Percentiles rank a stretch among this genome's conserved stretches.
Evolutionary conservation across 148 eudicot genomes (phyloP).

Genomic region (Rhododendron vialii): DNA sequence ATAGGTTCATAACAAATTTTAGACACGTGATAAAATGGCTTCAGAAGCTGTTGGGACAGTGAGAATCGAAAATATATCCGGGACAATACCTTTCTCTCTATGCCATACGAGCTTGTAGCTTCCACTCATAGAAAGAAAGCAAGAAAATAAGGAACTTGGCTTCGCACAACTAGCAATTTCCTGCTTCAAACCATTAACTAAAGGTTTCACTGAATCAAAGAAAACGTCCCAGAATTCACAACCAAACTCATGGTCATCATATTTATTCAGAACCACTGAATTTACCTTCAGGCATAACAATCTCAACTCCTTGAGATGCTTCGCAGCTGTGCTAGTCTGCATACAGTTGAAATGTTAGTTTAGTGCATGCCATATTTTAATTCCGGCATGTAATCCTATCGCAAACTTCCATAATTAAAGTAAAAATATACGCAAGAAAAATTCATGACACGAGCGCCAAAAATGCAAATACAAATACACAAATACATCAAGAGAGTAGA

Average conservation of each 20-base stretch:
- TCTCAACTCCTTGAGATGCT: conserved; percentile 79
- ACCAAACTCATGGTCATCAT: conserved; percentile 63
- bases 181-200: conserved; percentile 70
- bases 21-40: conserved; percentile 57
- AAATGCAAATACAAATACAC: not conserved
- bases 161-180: conserved; percentile 87
- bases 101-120: conserved; percentile 59
- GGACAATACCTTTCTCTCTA: conserved; percentile 60
- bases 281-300: conserved; percentile 77
- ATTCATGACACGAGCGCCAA: too few relatives aligned
- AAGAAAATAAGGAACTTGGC: conserved; percentile 85
- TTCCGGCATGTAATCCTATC: not conserved
- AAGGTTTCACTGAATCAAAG: conserved; percentile 71
- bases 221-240: conserved; percentile 74
- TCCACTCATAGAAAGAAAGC: conserved; percentile 93
- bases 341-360: conserved; percentile 19
- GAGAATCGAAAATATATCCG: conserved; percentile 66
- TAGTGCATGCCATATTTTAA: conserved; percentile 3
- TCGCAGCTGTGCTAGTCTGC: conserved; percentile 45
- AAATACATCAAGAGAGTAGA: too few relatives aligned
- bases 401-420: too few relatives aligned
- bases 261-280: conserved; percentile 55
- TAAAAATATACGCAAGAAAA: too few relatives aligned
- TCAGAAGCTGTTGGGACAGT: conserved; percentile 68
- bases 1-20: conserved; percentile 68